Evolutionary conservation across 2,329 filamentous ascomycete genomes (phyloP).

Genomic region (Fusarium hainanense): DNA sequence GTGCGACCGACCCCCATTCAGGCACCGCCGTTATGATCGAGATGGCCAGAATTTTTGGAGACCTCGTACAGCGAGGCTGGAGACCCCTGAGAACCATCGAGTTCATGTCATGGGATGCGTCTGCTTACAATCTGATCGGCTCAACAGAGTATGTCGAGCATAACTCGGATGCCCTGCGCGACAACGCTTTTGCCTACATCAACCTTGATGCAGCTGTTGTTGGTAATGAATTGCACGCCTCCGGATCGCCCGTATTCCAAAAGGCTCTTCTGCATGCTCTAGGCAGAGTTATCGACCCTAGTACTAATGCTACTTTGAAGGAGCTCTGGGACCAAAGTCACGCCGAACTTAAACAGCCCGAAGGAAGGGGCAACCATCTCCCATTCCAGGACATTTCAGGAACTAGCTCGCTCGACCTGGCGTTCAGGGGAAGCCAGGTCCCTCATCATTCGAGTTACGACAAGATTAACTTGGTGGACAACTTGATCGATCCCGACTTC

Average conservation of each 20-base stretch:
- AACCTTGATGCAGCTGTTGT: constrained; percentile 89
- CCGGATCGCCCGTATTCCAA: constrained; percentile 83
- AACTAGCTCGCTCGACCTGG: constrained; percentile 86
- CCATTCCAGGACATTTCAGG: constrained; percentile 93
- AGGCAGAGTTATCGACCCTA: constrained; percentile 78
- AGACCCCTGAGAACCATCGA: constrained; percentile 92
- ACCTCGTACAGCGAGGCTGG: constrained; percentile 83
- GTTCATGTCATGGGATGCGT: constrained; percentile 96
- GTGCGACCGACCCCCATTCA: constrained; percentile 85
- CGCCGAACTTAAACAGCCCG: constrained; percentile 73
- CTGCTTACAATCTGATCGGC: constrained; percentile 92
- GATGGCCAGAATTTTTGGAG: constrained; percentile 84
- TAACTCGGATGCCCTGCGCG: constrained; percentile 76
- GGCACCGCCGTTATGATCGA: constrained; percentile 94
- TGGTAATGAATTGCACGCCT: constrained; percentile 78
- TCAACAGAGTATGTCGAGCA: constrained; percentile 96
- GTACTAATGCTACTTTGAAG: constrained; percentile 76
- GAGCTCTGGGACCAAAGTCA: constrained; percentile 78
- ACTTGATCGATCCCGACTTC: constrained; percentile 84
- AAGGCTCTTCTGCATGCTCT: constrained; percentile 78
- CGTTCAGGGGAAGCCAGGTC: constrained; percentile 74
- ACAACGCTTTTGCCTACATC: constrained; percentile 85
- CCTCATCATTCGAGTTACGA: constrained; percentile 90
- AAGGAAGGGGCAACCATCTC: constrained; percentile 83
- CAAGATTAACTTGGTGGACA: constrained; percentile 86